phyloP scores from a whole-genome alignment of 495 filamentous ascomycete species.

The Penicillium cosmopolitanum region DNA sequence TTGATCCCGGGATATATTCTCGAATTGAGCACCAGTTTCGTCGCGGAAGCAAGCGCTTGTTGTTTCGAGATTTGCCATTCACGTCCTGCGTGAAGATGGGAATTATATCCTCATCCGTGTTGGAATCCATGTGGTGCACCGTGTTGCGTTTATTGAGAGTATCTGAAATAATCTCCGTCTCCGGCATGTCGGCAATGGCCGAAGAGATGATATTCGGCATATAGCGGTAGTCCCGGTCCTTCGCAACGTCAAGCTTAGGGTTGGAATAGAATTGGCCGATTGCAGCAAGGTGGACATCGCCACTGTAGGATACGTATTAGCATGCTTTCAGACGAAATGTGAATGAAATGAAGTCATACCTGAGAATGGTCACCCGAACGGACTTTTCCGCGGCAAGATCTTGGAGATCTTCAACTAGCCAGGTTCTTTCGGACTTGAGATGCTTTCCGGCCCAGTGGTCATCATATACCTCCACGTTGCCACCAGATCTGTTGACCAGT shows the following conservation, averaged over 20 bases:
- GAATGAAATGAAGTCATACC: slow-evolving; percentile 45
- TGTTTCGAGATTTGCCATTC: slow-evolving; percentile 85
- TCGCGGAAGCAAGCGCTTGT: slow-evolving; percentile 86
- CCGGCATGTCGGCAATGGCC: slow-evolving; percentile 88
- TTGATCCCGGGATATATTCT: slow-evolving; percentile 73
- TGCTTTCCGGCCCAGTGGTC: slow-evolving; percentile 98
- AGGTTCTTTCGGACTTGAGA: slow-evolving; percentile 85
- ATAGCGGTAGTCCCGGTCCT: slow-evolving; percentile 89
- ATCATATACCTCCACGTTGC: slow-evolving; percentile 90
- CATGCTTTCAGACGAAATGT: not conserved
- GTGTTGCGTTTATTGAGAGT: slow-evolving; percentile 93
- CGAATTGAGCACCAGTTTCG: slow-evolving; percentile 93
- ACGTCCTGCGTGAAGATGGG: slow-evolving; percentile 89
- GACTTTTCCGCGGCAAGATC: slow-evolving; percentile 89
- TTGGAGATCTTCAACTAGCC: slow-evolving; percentile 87
- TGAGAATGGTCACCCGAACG: slow-evolving; percentile 84
- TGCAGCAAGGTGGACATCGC: slow-evolving; percentile 92
- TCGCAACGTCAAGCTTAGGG: slow-evolving; percentile 72
- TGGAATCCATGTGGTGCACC: slow-evolving; percentile 71
- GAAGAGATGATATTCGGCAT: slow-evolving; percentile 91
- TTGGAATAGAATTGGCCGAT: slow-evolving; percentile 95
- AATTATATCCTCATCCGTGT: slow-evolving; percentile 95
- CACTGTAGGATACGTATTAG: slow-evolving; percentile 47
- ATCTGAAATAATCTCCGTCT: slow-evolving; percentile 86
- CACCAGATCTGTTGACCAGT: slow-evolving; percentile 87